Conservation (phyloP, 2,329 filamentous ascomycete genomes). For the Drechslera avenae region DNA sequence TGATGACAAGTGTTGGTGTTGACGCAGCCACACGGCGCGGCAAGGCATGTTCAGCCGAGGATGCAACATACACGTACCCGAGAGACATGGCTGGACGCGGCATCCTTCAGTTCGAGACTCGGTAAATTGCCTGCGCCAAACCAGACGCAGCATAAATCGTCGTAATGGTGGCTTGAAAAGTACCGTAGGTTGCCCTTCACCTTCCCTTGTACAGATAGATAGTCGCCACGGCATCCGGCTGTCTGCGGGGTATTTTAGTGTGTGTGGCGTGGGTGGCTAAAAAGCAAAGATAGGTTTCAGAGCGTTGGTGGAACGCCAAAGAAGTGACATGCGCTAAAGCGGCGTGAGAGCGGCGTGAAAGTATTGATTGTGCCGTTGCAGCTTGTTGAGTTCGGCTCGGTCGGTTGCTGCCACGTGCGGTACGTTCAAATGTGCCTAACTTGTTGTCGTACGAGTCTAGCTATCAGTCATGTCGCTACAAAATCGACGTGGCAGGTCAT, state of each 20-base stretch:
- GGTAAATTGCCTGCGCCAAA: conserved; percentile 17
- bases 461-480: neutral
- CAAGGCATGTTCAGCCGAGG: conserved; percentile 11
- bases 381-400: conserved; percentile 12
- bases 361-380: conserved; percentile 2
- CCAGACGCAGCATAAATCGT: conserved; percentile 11
- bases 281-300: conserved; percentile 12
- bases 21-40: conserved; percentile 17
- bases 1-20: conserved; percentile 9
- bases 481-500: neutral
- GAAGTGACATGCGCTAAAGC: conserved; percentile 13
- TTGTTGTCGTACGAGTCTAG: conserved; percentile 9
- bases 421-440: conserved; percentile 10
- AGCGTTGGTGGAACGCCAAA: neutral
- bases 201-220: conserved; percentile 4
- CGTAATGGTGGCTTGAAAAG: conserved; percentile 10
- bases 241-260: conserved; percentile 15
- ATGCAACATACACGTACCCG: conserved; percentile 3
- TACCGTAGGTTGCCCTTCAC: conserved; percentile 5
- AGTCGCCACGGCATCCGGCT: conserved; percentile 3
- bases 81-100: conserved; percentile 10
- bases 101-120: conserved; percentile 17
- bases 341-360: conserved; percentile 4
- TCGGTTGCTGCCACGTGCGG: conserved; percentile 18
- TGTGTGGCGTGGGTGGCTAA: conserved; percentile 12